These are phyloP conservation scores for Pseudomonodictys pantanalensis DNA, from an alignment of 495 filamentous ascomycete genomes.

Conservation along the genomic window DNA sequence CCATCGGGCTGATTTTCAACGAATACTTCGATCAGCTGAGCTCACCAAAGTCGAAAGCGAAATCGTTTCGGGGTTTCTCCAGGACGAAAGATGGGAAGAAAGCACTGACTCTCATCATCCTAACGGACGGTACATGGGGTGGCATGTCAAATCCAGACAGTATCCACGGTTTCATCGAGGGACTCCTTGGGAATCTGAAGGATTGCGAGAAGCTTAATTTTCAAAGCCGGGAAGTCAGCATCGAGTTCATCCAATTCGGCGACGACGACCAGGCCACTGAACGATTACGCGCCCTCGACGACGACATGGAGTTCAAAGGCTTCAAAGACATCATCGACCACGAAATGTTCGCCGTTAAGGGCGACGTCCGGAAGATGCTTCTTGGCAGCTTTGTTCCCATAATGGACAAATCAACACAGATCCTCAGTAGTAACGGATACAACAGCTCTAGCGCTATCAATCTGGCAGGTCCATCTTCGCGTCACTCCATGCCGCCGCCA, in stretches of 20 bases:
- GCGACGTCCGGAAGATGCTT: not conserved
- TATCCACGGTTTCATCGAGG: constrained; percentile 3
- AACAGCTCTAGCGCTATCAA: not conserved
- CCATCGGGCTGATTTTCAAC: constrained; percentile 9
- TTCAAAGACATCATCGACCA: not conserved
- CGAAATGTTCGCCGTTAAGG: not conserved
- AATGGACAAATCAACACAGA: not conserved
- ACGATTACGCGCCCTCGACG: constrained; percentile 38
- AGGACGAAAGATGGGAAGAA: not conserved
- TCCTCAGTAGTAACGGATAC: not conserved
- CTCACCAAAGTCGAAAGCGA: not conserved
- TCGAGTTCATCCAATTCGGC: constrained; percentile 42
- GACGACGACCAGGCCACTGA: constrained; percentile 29
- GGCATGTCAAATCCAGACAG: constrained; percentile 22
- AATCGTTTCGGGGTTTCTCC: not conserved
- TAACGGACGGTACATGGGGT: constrained; percentile 40
- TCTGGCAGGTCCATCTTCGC: not conserved
- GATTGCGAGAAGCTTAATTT: constrained; percentile 10
- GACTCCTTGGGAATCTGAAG: constrained; percentile 7
- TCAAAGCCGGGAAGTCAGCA: constrained; percentile 33
- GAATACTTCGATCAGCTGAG: constrained; percentile 1
- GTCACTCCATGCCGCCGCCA: not conserved
- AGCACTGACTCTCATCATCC: constrained; percentile 35
- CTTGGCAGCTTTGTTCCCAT: not conserved
- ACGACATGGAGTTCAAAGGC: constrained; percentile 20